Base-by-base conservation (phyloP, 257 asterid genomes). In the Fraxinus americana region DNA sequence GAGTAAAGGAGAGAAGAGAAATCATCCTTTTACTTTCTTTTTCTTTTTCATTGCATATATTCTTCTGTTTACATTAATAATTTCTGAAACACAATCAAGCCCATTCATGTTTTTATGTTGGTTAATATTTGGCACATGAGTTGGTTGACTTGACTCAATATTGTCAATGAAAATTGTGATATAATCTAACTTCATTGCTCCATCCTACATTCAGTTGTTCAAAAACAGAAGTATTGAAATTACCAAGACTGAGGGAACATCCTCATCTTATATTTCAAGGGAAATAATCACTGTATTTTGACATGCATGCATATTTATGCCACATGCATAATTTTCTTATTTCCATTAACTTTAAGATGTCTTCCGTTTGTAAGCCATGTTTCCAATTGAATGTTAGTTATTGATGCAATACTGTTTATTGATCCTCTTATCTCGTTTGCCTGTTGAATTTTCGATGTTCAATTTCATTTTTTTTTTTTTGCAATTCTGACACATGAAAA, bases 221-320 rank as follows among this genome's bases (percentile, higher is more conserved):
- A 54, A 57, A 21, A 19, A 57, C 10, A 13, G 29, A 57, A 19
- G 66, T 45, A 45, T 45, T 45, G 19, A 14, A 19, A 57, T 54
- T 54, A 54, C 65, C 65, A 54, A 54, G 4, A 54, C 65, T 57
- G 13, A 21, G 12, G 27, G 27, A n/a, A n/a, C 23, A 9, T 21
- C 21, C 23, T 6, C 48, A 41, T 41, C 2, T 9, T 57, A 57
- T 19, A 17, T 57, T 57, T 57, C 66, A 21, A 57, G 29, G 66
- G 25, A 57, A 57, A 57, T 21, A 57, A 57, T 57, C 30, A 7
- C n/a, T 57, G 29, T 57, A 2, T 21, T 6, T 21, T 7, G 27
- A 21, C 11, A 57, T 57, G 67, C 67, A 57, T 75, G 23, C 78
- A 57, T 30, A 13, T 67, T 14, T 67, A 45, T 11, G 74, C 54